Percentiles rank a stretch among this genome's conserved stretches.
phyloP scores from a whole-genome alignment of 352 stramenopile genomes.

The Pythium grandisporangium region DNA sequence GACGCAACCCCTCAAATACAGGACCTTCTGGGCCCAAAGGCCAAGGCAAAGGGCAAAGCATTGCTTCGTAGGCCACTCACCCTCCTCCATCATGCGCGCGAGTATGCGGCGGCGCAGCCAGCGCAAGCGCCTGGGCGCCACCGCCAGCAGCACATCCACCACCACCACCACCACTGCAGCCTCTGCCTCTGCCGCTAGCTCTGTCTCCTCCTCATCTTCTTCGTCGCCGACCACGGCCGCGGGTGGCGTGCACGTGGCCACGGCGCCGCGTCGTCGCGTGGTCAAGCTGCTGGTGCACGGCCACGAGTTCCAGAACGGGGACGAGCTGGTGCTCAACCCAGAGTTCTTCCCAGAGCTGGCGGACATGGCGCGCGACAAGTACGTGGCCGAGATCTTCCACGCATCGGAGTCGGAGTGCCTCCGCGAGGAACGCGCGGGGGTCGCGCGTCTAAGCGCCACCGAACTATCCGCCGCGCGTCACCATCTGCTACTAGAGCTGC shows the following conservation, averaged over 20 bases:
- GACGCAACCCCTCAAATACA: too few species aligned
- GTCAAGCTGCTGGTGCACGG: slow-evolving; percentile 77
- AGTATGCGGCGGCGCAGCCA: slow-evolving; percentile 14
- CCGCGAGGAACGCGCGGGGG: slow-evolving; percentile 17
- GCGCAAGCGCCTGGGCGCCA: slow-evolving; percentile 7
- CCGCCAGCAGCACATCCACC: slow-evolving; percentile 2
- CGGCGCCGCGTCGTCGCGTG: slow-evolving; percentile 4
- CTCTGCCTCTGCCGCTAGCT: not conserved
- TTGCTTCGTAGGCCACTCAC: too few species aligned
- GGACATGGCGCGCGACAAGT: slow-evolving; percentile 56
- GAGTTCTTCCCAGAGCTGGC: slow-evolving; percentile 72
- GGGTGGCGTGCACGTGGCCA: not conserved
- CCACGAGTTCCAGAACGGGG: slow-evolving; percentile 74
- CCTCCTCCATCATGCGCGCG: too few species aligned
- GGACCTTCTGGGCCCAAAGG: too few species aligned
- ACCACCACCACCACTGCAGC: not conserved
- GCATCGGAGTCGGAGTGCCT: slow-evolving; percentile 19
- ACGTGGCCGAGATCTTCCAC: slow-evolving; percentile 80
- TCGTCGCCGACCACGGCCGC: not conserved
- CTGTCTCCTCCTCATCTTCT: too few species aligned
- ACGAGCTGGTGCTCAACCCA: slow-evolving; percentile 75
- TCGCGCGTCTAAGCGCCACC: slow-evolving; percentile 9
- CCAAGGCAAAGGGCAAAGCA: too few species aligned
- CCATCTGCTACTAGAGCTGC: slow-evolving; percentile 75
- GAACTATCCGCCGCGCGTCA: slow-evolving; percentile 21